A percentile compares a stretch with the other conserved stretches of the same genome.
These are phyloP conservation scores for Cornus controversa DNA, from an alignment of 148 eudicot species.

Conservation along the genomic window DNA sequence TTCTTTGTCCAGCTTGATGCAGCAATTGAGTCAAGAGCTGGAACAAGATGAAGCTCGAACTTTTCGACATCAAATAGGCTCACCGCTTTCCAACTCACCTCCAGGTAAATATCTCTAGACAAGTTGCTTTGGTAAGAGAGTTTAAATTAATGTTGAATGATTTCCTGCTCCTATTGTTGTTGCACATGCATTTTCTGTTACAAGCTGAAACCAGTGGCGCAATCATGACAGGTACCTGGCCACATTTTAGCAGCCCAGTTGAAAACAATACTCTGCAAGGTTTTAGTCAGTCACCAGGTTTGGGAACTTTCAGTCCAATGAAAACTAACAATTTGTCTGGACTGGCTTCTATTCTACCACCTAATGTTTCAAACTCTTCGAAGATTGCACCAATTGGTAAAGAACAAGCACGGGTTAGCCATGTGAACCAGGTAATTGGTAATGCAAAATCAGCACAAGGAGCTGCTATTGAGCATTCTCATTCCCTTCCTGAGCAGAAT, in stretches of 20 bases:
- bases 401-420: slow-evolving; percentile 29
- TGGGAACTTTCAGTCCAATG: slow-evolving; percentile 33
- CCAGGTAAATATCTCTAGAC: slow-evolving; percentile 28
- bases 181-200: neutral
- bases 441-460: slow-evolving; percentile 22
- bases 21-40: slow-evolving; percentile 48
- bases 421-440: slow-evolving; percentile 18
- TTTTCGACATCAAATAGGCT: slow-evolving; percentile 44
- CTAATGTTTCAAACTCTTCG: slow-evolving; percentile 29
- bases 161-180: neutral
- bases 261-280: slow-evolving; percentile 39
- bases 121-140: neutral
- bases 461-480: slow-evolving; percentile 27
- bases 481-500: slow-evolving; percentile 31
- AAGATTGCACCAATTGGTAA: slow-evolving; percentile 54
- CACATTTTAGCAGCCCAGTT: slow-evolving; percentile 41
- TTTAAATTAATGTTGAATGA: no score
- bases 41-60: slow-evolving; percentile 46
- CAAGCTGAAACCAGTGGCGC: neutral
- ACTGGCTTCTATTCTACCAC: slow-evolving; percentile 43
- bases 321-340: slow-evolving; percentile 37
- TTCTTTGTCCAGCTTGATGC: slow-evolving; percentile 43
- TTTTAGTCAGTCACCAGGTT: slow-evolving; percentile 36
- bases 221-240: slow-evolving; percentile 42
- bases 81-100: slow-evolving; percentile 54